Evolutionary conservation across 805 yeast genomes (phyloP), one percentile per base, ranked within the genome.

Genomic region (Schwanniomyces vanrijiae): DNA sequence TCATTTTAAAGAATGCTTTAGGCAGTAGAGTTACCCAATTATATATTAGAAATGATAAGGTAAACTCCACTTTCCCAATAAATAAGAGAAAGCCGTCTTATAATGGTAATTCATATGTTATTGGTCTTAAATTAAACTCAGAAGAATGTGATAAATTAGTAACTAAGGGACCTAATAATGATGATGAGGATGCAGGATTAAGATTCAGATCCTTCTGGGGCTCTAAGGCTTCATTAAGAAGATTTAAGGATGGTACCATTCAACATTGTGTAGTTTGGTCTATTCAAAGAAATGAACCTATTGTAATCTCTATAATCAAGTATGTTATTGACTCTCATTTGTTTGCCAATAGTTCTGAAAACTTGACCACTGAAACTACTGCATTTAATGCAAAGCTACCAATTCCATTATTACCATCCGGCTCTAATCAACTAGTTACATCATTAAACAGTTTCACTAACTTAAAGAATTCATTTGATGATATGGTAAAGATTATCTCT

Each of bases 191-290:
- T 26, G 69, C 71, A 37, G 82, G 76, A 13, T 70, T 78, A 5
- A 75, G 77, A 45, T 94, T 94, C 71, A 81, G 87, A 54, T 69
- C 80, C 5, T 91, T 94, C 61, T 94, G 99, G 99, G 97, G 97
- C 9, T 60, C 78, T 8, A 85, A 81, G 54, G 83, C 96, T 0
- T 88, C 94, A 11, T 74, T 94, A 46, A 82, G 99, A 73, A 82
- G 94, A 62, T 94, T 92, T 71, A 90, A 88, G 60, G 96, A 94
- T 66, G 97, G 97, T 33, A 75, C 86, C 3, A 90, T 94, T 49
- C 84, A 82, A 51, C 95, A 94, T 66, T 88, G 96, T 63, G 95
- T 94, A 46, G 86, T 90, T 25, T 94, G 98, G 98, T 69, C 79
- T 4, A 71, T 80, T 5, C 55, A 58, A 35, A 66, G 79, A 18